phyloP scores from a whole-genome alignment of 805 yeast species.

The Blastobotrys robertii region DNA sequence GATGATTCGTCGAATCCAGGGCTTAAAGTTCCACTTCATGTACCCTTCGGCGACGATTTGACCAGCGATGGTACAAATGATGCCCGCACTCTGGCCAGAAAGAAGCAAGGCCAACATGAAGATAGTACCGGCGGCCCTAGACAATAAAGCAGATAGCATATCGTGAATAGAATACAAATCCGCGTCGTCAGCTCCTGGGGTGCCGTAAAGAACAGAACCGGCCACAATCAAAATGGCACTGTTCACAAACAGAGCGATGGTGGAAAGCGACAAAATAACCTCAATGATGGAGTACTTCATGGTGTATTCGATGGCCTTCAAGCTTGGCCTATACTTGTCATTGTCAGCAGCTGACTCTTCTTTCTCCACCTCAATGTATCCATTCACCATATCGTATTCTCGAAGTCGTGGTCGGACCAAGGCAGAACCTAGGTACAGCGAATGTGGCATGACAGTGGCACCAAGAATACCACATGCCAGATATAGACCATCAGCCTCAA shows the following conservation, averaged over 20 bases:
- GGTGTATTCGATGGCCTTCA: slow-evolving; percentile 62
- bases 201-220: slow-evolving; percentile 64
- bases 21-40: slow-evolving; percentile 67
- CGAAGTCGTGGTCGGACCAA: slow-evolving; percentile 77
- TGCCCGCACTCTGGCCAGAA: slow-evolving; percentile 86
- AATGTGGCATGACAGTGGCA: slow-evolving; percentile 94
- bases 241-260: slow-evolving; percentile 81
- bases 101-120: slow-evolving; percentile 78
- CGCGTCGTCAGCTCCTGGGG: slow-evolving; percentile 63
- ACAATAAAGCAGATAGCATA: slow-evolving; percentile 48
- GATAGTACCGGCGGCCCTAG: slow-evolving; percentile 71
- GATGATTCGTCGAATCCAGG: slow-evolving; percentile 69
- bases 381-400: slow-evolving; percentile 64
- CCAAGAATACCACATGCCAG: slow-evolving; percentile 80
- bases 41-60: slow-evolving; percentile 91
- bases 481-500: slow-evolving; percentile 60
- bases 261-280: slow-evolving; percentile 55
- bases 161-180: slow-evolving; percentile 72
- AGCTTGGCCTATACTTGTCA: slow-evolving; percentile 55
- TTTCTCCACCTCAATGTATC: slow-evolving; percentile 29
- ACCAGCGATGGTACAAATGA: slow-evolving; percentile 89
- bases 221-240: slow-evolving; percentile 74
- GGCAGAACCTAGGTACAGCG: slow-evolving; percentile 79
- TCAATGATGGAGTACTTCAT: slow-evolving; percentile 66
- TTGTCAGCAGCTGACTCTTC: slow-evolving; percentile 31